Conservation (phyloP, 1,284 basidiomycete genomes). For the Rhodotorula sp. region DNA sequence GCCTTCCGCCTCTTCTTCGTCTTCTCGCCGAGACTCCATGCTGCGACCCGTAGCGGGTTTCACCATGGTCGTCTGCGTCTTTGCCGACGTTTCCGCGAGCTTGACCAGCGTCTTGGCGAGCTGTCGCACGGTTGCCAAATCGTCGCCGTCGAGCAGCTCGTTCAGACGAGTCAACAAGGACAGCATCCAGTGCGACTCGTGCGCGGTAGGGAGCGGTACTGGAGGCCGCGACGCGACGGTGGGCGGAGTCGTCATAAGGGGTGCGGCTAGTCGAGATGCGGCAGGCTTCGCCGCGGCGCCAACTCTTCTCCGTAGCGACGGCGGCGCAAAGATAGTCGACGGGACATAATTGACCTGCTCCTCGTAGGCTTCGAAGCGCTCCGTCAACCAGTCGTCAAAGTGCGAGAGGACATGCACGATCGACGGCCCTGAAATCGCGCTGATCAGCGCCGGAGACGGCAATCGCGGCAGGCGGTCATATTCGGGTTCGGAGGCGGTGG, state of each 20-base stretch:
- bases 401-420: slow-evolving; percentile 73
- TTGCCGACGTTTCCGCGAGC: slow-evolving; percentile 51
- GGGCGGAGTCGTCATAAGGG: not conserved
- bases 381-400: slow-evolving; percentile 73
- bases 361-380: slow-evolving; percentile 57
- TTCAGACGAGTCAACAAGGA: slow-evolving; percentile 71
- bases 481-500: slow-evolving; percentile 17
- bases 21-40: slow-evolving; percentile 33
- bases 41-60: slow-evolving; percentile 9
- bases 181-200: slow-evolving; percentile 81
- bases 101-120: slow-evolving; percentile 70
- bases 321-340: slow-evolving; percentile 42
- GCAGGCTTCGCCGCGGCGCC: not conserved
- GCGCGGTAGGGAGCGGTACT: slow-evolving; percentile 57
- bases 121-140: slow-evolving; percentile 71
- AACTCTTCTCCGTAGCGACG: slow-evolving; percentile 21
- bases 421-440: slow-evolving; percentile 20
- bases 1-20: slow-evolving; percentile 48
- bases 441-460: slow-evolving; percentile 27
- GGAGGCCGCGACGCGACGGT: slow-evolving; percentile 39
- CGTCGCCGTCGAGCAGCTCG: slow-evolving; percentile 67
- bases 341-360: slow-evolving; percentile 36
- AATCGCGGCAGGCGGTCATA: slow-evolving; percentile 32
- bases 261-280: not conserved
- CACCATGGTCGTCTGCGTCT: slow-evolving; percentile 11